These are phyloP conservation scores for Garcia nutans DNA, from an alignment of 345 rosid species.

Conservation along the genomic window DNA sequence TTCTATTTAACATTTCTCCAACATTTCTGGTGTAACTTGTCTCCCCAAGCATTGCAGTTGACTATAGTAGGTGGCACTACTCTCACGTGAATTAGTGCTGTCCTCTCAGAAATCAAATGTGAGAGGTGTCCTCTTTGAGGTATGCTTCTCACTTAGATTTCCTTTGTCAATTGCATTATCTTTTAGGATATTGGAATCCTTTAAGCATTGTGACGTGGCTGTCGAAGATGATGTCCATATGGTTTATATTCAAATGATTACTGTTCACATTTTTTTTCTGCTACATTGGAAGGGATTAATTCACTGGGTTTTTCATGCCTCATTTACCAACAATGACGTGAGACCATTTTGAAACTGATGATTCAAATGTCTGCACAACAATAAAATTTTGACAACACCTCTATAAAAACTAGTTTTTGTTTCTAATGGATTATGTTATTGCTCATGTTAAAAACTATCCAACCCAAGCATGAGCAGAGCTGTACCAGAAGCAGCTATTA, in stretches of 20 bases:
- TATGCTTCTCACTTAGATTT: constrained; percentile 56
- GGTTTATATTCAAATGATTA: neutral
- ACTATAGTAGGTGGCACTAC: constrained; percentile 39
- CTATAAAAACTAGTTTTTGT: neutral
- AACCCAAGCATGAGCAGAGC: neutral
- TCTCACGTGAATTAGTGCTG: constrained; percentile 40
- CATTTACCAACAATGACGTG: neutral
- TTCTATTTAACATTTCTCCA: constrained; percentile 18
- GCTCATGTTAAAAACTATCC: constrained; percentile 4
- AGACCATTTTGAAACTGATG: neutral
- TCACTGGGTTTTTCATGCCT: neutral
- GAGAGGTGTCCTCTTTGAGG: constrained; percentile 60
- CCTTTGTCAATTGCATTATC: constrained; percentile 28
- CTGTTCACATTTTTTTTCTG: too few relatives aligned
- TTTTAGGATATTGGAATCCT: constrained; percentile 24
- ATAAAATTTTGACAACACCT: neutral
- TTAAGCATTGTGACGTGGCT: constrained; percentile 14
- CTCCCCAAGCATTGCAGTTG: constrained; percentile 46
- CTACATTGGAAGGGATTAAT: constrained; percentile 1
- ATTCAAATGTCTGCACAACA: neutral
- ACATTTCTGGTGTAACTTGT: constrained; percentile 32
- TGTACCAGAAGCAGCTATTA: constrained; percentile 2
- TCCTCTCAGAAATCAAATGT: constrained; percentile 40
- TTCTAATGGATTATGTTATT: neutral
- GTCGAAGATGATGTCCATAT: constrained; percentile 4